Evolutionary conservation across 2,329 filamentous ascomycete species (phyloP), one percentile per base, ranked within the genome.

Genomic region (Bretziella fagacearum): DNA sequence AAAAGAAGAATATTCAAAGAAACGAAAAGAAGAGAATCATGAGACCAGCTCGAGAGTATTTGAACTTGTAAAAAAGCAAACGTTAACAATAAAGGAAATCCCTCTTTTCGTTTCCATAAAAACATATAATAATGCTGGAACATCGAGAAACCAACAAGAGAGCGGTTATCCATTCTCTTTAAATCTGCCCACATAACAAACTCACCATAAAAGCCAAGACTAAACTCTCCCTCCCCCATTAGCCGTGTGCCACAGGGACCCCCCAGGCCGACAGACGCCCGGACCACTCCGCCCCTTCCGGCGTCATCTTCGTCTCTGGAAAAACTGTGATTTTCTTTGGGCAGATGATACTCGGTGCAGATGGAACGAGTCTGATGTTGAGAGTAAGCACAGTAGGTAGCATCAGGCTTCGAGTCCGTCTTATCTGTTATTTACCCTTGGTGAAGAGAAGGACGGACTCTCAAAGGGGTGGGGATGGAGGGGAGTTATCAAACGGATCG

Each of bases 321-420:
- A n/a, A n/a, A n/a, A n/a, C n/a, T n/a, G n/a, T n/a, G n/a, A n/a
- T n/a, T n/a, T n/a, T n/a, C n/a, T n/a, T n/a, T n/a, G n/a, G n/a
- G n/a, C n/a, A n/a, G n/a, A n/a, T n/a, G n/a, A n/a, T n/a, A n/a
- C n/a, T n/a, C n/a, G 27, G 27, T 17, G 8, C 8, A 15, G 33
- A 36, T 36, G 33, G n/a, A 36, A 20, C 33, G 8, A 36, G 33
- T 36, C 33, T 36, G 35, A 39, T 39, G 20, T 39, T n/a, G 18
- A n/a, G n/a, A n/a, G n/a, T n/a, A n/a, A n/a, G n/a, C n/a, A n/a
- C n/a, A n/a, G n/a, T n/a, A n/a, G n/a, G n/a, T n/a, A n/a, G n/a
- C n/a, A n/a, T n/a, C n/a, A n/a, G n/a, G n/a, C n/a, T n/a, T n/a
- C n/a, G n/a, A n/a, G n/a, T n/a, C n/a, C n/a, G n/a, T n/a, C n/a